Evolutionary conservation across 2,329 filamentous ascomycete genomes (phyloP).

Genomic region (Exophiala sp.): DNA sequence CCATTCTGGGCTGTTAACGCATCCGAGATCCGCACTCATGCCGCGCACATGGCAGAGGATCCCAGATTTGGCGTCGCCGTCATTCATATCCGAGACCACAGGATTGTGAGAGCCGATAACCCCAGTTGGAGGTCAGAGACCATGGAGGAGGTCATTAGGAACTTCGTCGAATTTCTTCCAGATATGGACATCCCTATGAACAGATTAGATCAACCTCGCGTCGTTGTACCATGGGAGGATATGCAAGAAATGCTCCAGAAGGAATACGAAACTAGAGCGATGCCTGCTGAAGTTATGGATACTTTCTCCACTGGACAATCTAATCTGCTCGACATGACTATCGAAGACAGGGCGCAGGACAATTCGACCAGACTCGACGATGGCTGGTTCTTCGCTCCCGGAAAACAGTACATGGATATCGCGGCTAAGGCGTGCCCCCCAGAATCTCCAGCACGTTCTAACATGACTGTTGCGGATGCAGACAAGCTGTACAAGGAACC

Average conservation of each 20-base stretch:
- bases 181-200: constrained; percentile 65
- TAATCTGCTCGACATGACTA: constrained; percentile 28
- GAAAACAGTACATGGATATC: constrained; percentile 55
- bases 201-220: constrained; percentile 56
- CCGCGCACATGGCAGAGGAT: constrained; percentile 33
- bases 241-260: constrained; percentile 48
- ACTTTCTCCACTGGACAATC: constrained; percentile 41
- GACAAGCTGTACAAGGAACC: constrained; percentile 30
- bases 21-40: constrained; percentile 31
- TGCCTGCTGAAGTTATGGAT: constrained; percentile 42
- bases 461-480: constrained; percentile 37
- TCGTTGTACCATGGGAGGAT: constrained; percentile 56
- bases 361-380: constrained; percentile 36
- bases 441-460: constrained; percentile 51
- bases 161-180: constrained; percentile 51
- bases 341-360: constrained; percentile 23
- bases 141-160: constrained; percentile 42
- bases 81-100: constrained; percentile 34
- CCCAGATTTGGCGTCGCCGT: constrained; percentile 31
- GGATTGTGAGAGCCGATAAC: constrained; percentile 36
- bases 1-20: constrained; percentile 38
- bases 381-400: constrained; percentile 43
- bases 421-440: constrained; percentile 54
- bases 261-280: constrained; percentile 43
- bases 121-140: constrained; percentile 40